A percentile compares a stretch with the other conserved stretches of the same genome.
Conservation (phyloP, 345 rosid genomes). For the Eucalyptus regnans region DNA sequence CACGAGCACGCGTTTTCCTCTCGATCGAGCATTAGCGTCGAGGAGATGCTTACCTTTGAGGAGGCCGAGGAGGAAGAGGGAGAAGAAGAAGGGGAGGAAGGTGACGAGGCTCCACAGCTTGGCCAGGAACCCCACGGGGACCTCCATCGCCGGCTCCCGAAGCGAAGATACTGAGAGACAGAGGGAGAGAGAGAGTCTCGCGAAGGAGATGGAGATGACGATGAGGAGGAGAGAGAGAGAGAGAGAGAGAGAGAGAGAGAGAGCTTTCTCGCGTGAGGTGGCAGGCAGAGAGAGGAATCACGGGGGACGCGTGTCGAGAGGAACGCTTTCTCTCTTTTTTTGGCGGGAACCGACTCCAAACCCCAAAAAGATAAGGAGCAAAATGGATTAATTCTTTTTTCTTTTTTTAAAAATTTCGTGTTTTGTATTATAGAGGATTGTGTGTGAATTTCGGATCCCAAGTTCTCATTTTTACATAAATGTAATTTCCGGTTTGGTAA, state of each 20-base stretch:
- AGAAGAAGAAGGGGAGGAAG: conserved; percentile 62
- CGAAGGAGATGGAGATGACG: not conserved
- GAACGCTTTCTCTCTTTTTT: not conserved
- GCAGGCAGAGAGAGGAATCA: not conserved
- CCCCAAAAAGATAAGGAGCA: not conserved
- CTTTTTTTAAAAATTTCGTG: not conserved
- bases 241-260: not conserved
- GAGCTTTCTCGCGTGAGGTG: not conserved
- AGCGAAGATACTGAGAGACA: not conserved
- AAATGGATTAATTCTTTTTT: not conserved
- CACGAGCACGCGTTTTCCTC: too few species aligned
- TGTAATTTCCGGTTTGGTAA: too few species aligned
- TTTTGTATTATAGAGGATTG: not conserved
- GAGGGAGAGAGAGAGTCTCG: not conserved
- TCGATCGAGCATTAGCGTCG: too few species aligned
- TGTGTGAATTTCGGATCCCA: not conserved
- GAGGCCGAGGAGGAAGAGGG: conserved; percentile 49
- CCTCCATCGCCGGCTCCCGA: conserved; percentile 26
- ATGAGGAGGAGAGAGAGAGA: not conserved
- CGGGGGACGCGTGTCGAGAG: not conserved
- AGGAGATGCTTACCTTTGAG: conserved; percentile 25
- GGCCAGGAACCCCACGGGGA: conserved; percentile 47
- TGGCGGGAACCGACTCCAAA: not conserved
- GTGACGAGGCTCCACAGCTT: conserved; percentile 61
- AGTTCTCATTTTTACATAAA: not conserved